Evolutionary conservation across 805 yeast genomes (phyloP).

Genomic region (Candida pseudofarinosa): DNA sequence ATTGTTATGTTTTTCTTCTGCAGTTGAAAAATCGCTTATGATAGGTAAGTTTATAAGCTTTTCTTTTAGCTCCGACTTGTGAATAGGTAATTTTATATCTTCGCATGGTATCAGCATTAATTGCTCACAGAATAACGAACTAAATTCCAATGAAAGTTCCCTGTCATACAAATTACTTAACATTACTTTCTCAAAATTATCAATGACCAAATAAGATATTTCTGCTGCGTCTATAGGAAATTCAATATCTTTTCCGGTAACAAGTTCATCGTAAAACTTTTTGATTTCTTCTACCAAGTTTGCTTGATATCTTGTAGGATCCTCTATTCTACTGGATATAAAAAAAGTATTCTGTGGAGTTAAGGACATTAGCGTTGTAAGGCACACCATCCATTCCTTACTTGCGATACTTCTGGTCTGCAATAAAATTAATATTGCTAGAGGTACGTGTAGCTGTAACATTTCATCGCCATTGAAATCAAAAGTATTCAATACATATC

Average conservation of each 20-base stretch:
- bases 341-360: constrained; percentile 61
- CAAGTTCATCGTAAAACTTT: constrained; percentile 4
- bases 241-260: constrained; percentile 2
- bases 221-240: constrained; percentile 13
- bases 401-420: constrained; percentile 12
- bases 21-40: constrained; percentile 6
- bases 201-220: constrained; percentile 16
- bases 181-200: constrained; percentile 14
- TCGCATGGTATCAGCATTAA: constrained; percentile 17
- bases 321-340: constrained; percentile 2
- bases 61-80: constrained; percentile 8
- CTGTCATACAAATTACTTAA: constrained; percentile 12
- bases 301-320: not conserved
- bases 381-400: constrained; percentile 35
- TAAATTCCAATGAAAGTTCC: constrained; percentile 14
- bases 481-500: constrained; percentile 60
- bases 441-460: constrained; percentile 70
- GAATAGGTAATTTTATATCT: constrained; percentile 3
- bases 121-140: constrained; percentile 17
- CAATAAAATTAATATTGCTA: constrained; percentile 52
- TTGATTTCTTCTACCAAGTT: constrained; percentile 1
- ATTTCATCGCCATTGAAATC: constrained; percentile 86
- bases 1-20: constrained; percentile 8
- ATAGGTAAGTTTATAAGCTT: constrained; percentile 13
- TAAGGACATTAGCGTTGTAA: constrained; percentile 42